Base-by-base conservation (phyloP, 2,329 filamentous ascomycete genomes). In the Diaporthe aspalathi region DNA sequence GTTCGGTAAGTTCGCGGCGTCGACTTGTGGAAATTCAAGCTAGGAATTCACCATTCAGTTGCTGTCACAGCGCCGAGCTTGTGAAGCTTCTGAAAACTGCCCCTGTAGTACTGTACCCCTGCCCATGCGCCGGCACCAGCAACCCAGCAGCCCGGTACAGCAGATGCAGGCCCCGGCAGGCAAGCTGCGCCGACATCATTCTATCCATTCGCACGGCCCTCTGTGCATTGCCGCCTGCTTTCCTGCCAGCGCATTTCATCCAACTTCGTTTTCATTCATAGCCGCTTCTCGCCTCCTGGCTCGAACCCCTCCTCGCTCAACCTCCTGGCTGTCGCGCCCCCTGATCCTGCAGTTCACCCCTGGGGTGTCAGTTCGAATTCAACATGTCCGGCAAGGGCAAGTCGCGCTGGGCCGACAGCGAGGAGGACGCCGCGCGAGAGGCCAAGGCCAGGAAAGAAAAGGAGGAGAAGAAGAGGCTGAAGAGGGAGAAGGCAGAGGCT, bases 381-480 rank as follows among this genome's bases (percentile, higher is more conserved):
- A 75, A 70, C 57, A 93, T 92, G 90, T 86, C 90, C 60, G 84
- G 84, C 77, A 87, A 86, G 78, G 80, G 82, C 68, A 90, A 89
- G 79, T 98, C 95, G 65, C 91, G 95, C 81, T 99, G 96, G 96
- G 94, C 93, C 74, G 89, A 94, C 78, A 90, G 92, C 56, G 93
- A 93, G 76, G 93, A 94, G 76, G 94, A 98, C 79, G 90, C 90
- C 27, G 93, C 90, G 53, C 86, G 92, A 52, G 91, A 93, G 72
- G 90, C 91, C 24, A 90, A 91, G 78, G 87, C 90, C 69, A 95
- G 92, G 81, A 88, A 86, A 73, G 93, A 96, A 79, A 98, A 95
- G 83, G 94, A 97, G 82, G 92, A 94, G 77, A 97, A 96, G 86
- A 94, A 93, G 82, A 91, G 93, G 63, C 84, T 90, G 65, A 98